Evolutionary conservation across 306 rosid genomes (phyloP).

Genomic region (Prunus mume): DNA sequence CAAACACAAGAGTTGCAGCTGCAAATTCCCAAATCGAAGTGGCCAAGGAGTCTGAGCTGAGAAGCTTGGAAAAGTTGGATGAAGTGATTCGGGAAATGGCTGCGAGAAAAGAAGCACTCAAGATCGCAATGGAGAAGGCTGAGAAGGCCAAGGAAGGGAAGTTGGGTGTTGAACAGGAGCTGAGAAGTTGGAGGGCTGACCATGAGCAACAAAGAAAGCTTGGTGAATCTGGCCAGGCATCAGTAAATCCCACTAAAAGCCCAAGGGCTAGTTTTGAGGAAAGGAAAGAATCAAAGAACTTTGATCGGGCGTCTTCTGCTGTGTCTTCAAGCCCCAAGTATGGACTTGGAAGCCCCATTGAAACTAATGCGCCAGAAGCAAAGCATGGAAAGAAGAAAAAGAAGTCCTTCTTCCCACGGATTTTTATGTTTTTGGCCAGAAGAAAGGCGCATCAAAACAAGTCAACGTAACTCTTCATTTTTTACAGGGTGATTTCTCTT

Average conservation of each 20-base stretch:
- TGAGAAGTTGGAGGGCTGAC: conserved; percentile 96
- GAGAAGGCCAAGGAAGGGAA: conserved; percentile 99
- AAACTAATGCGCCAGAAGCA: conserved; percentile 48
- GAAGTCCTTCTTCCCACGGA: conserved; percentile 72
- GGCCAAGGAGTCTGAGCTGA: conserved; percentile 79
- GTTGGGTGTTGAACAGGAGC: conserved; percentile 89
- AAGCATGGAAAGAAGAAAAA: conserved; percentile 70
- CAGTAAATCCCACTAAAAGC: conserved; percentile 45
- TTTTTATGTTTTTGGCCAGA: conserved; percentile 84
- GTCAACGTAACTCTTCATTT: conserved; percentile 37
- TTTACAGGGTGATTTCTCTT: conserved; percentile 26
- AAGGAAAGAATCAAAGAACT: conserved; percentile 40
- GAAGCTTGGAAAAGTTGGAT: conserved; percentile 74
- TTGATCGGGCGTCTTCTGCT: conserved; percentile 30
- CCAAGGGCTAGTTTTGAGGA: conserved; percentile 73
- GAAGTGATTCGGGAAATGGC: conserved; percentile 74
- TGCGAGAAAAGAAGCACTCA: conserved; percentile 69
- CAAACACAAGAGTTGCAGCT: conserved; percentile 69
- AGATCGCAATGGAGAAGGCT: conserved; percentile 79
- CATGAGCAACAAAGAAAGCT: conserved; percentile 76
- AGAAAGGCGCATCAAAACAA: conserved; percentile 50
- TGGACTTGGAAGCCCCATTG: conserved; percentile 25
- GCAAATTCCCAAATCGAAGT: conserved; percentile 71
- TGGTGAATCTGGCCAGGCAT: conserved; percentile 54
- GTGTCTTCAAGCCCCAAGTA: conserved; percentile 53